Evolutionary conservation across 495 filamentous ascomycete genomes (phyloP).

Genomic region (Penicillium macrosclerotiorum): DNA sequence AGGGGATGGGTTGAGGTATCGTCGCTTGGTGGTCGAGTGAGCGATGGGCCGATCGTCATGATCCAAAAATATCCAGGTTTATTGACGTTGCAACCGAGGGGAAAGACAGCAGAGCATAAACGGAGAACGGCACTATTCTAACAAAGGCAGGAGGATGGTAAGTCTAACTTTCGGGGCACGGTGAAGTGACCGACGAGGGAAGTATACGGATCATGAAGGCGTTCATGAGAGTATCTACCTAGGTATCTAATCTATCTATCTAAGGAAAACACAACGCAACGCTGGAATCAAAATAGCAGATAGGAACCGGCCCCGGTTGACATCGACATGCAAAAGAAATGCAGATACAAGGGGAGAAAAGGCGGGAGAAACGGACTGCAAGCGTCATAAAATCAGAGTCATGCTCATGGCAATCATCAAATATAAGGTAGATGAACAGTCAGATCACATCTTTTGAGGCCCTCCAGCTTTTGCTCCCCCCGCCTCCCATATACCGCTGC

Average conservation of each 20-base stretch:
- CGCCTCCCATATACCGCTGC: background rate
- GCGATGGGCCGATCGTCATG: background rate
- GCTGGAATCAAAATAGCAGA: slow-evolving; percentile 7
- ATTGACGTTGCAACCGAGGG: slow-evolving; percentile 1
- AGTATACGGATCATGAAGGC: background rate
- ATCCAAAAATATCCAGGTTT: slow-evolving; percentile 9
- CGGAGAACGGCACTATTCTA: background rate
- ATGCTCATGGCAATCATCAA: slow-evolving; percentile 9
- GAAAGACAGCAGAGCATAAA: background rate
- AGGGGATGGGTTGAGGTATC: no score
- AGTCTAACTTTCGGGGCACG: no score
- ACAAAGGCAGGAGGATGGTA: background rate
- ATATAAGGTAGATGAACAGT: slow-evolving; percentile 13
- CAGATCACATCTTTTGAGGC: background rate
- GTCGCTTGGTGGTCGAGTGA: no score
- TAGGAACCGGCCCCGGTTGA: slow-evolving; percentile 6
- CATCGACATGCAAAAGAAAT: slow-evolving; percentile 13
- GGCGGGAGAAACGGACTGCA: background rate
- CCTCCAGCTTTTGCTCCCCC: background rate
- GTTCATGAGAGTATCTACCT: slow-evolving; percentile 7
- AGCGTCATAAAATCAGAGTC: background rate
- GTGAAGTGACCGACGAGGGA: no score
- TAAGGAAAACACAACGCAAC: slow-evolving; percentile 8
- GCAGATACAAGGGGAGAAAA: background rate
- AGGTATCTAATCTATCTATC: slow-evolving; percentile 32